Conservation (phyloP, 2,329 filamentous ascomycete species). For the Monascus ruber region DNA sequence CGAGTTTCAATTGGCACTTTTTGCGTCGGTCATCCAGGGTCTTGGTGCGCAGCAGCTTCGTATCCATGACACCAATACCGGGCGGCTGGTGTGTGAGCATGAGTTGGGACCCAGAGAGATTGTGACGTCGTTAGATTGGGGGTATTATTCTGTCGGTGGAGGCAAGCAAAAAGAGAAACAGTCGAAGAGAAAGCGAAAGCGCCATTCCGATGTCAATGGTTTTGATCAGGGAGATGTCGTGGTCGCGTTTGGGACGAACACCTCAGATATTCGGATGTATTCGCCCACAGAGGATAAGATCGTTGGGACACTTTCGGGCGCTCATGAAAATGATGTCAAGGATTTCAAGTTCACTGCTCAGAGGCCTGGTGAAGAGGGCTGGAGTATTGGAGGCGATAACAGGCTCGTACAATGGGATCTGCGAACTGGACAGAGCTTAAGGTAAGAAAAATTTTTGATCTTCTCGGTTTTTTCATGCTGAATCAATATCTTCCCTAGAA, state of each 20-base stretch:
- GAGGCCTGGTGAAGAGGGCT: constrained; percentile 31
- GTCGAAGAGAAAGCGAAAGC: constrained; percentile 42
- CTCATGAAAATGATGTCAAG: constrained; percentile 37
- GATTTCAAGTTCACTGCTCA: constrained; percentile 41
- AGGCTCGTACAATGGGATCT: constrained; percentile 44
- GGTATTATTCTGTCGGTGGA: constrained; percentile 26
- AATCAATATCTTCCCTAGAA: constrained; percentile 18
- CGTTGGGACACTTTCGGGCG: constrained; percentile 33
- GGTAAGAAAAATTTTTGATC: constrained; percentile 22
- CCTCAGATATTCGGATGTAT: constrained; percentile 39
- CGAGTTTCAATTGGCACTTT: constrained; percentile 40
- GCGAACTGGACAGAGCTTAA: constrained; percentile 29
- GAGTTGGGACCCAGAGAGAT: constrained; percentile 34
- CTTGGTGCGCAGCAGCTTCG: constrained; percentile 42
- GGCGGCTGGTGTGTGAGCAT: constrained; percentile 40
- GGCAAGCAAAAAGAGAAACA: constrained; percentile 24
- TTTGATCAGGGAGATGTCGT: constrained; percentile 31
- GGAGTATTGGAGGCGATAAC: constrained; percentile 43
- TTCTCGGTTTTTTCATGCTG: constrained; percentile 3
- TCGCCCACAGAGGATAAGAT: constrained; percentile 38
- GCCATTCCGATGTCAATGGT: constrained; percentile 32
- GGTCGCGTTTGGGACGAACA: constrained; percentile 39
- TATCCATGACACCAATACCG: constrained; percentile 41
- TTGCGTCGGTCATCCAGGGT: constrained; percentile 43
- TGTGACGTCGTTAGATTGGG: constrained; percentile 42